Evolutionary conservation across 2,329 filamentous ascomycete species (phyloP), one percentile per base, ranked within the genome.

Genomic region (Spiromastix sp.): DNA sequence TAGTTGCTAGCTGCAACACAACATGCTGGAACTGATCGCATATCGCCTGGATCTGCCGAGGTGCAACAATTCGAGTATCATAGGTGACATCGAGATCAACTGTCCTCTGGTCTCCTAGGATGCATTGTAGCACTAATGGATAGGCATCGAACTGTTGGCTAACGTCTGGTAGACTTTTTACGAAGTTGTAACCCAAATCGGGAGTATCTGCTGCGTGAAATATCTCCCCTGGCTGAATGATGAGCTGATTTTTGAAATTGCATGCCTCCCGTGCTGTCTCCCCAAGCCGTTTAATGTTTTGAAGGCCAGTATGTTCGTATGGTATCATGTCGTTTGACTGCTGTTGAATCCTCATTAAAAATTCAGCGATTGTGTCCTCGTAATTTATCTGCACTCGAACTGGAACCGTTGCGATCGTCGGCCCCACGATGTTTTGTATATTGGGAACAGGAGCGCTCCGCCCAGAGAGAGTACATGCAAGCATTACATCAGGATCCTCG

Each of bases 21-120:
- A 61, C 48, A 30, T 50, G 50, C 8, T 42, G 41, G 9, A 81
- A 61, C 41, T 79, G 72, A 2, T 57, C 52, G 8, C 78, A 54
- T 4, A 74, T 67, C 20, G 63, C 60, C 45, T 76, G 59, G 57
- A 79, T 72, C 12, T 68, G 63, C 16, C 59, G 54, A 20, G 58
- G 61, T 12, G 60, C 59, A 12, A 81, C 68, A 1, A 70, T 67
- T n/a, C 70, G 68, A 15, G 74, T 74, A 47, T 81, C 76, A 46
- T 79, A 79, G 46, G 76, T 77, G 1, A 75, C 74, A 60, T 75
- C 77, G 37, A 77, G 61, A 10, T 70, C 54, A 48, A 80, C 72
- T 1, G 65, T n/a, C n/a, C n/a, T 60, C 2, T 67, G 60, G 22
- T 73, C 68, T 1, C 44, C 48, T 4, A 80, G 57, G 3, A 71